These are phyloP conservation scores for Rhizopogon salebrosus DNA, from an alignment of 768 basidiomycete species.

Conservation along the genomic window DNA sequence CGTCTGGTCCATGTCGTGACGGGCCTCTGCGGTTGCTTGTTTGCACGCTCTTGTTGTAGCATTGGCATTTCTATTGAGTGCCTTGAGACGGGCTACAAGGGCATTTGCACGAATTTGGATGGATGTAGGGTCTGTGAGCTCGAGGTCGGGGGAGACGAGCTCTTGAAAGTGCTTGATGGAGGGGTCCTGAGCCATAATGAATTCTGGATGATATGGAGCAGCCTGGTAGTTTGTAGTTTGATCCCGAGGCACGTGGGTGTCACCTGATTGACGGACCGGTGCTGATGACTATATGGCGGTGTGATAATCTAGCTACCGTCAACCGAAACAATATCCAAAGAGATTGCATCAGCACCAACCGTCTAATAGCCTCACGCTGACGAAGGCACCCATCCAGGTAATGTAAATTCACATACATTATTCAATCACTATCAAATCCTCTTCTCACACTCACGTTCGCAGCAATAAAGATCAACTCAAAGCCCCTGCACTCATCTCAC, in stretches of 20 bases:
- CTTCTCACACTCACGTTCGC: conserved; percentile 20
- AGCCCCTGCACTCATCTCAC: conserved; percentile 8
- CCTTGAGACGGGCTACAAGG: conserved; percentile 75
- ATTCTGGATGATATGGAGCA: too few relatives aligned
- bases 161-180: conserved; percentile 60
- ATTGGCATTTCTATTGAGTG: conserved; percentile 71
- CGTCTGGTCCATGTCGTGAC: conserved; percentile 88
- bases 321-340: not conserved
- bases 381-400: conserved; percentile 3
- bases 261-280: conserved; percentile 1
- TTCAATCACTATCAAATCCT: not conserved
- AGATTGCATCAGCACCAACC: conserved; percentile 1
- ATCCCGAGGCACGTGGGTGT: conserved; percentile 1
- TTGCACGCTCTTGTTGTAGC: conserved; percentile 67
- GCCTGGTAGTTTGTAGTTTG: not conserved
- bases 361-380: conserved; percentile 12
- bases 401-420: conserved; percentile 4
- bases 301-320: not conserved
- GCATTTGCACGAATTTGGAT: conserved; percentile 66
- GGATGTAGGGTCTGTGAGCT: conserved; percentile 35
- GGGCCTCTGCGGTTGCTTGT: conserved; percentile 63
- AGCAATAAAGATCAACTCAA: conserved; percentile 14
- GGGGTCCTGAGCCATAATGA: conserved; percentile 38
- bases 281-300: not conserved
- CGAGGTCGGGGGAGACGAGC: conserved; percentile 49